Evolutionary conservation across 164 flowering plant species (phyloP).

Genomic region (Malania oleifera): DNA sequence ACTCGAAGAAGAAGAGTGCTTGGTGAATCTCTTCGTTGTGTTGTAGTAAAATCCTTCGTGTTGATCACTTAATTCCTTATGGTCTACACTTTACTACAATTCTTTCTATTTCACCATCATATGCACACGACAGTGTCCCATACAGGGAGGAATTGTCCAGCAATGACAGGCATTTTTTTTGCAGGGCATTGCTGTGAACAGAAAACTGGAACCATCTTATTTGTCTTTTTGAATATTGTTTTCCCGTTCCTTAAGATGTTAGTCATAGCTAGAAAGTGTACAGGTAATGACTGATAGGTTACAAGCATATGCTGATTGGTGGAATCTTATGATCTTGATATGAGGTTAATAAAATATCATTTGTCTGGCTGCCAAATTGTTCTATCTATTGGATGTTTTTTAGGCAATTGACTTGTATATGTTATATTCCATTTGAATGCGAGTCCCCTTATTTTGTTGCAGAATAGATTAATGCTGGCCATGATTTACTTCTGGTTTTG

Average conservation of each 20-base stretch:
- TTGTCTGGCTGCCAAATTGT: too few species aligned
- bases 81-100: background rate
- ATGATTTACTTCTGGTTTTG: too few species aligned
- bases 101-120: conserved; percentile 11
- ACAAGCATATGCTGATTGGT: conserved; percentile 10
- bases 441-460: too few species aligned
- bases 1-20: conserved; percentile 31
- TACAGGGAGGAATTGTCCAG: conserved; percentile 29
- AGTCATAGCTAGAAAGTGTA: conserved; percentile 16
- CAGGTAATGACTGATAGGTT: conserved; percentile 12
- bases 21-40: conserved; percentile 18
- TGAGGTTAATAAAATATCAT: conserved; percentile 2
- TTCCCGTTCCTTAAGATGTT: background rate
- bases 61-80: background rate
- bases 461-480: too few species aligned
- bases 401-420: too few species aligned
- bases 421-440: too few species aligned
- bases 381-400: too few species aligned
- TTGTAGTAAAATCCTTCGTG: background rate
- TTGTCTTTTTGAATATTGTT: conserved; percentile 10
- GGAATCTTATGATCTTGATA: conserved; percentile 6
- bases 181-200: conserved; percentile 22
- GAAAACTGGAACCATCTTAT: conserved; percentile 3
- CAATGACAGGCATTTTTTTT: conserved; percentile 3
- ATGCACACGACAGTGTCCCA: conserved; percentile 7